A percentile compares a stretch with the other conserved stretches of the same genome.
Conservation (phyloP, 2,329 filamentous ascomycete species). For the Fusarium stilboides region DNA sequence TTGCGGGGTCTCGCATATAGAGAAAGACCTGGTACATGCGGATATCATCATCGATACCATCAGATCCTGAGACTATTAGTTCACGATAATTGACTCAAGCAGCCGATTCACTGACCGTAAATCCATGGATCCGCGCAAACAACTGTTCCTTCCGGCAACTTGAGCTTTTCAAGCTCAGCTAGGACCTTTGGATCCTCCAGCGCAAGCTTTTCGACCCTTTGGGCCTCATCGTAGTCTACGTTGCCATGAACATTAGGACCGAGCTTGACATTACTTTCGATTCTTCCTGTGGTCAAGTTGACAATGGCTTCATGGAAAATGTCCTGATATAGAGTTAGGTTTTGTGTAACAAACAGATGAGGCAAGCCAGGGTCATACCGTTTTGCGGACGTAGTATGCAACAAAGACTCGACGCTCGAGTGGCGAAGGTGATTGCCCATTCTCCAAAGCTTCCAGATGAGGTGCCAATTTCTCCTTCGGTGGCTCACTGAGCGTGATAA, state of each 20-base stretch:
- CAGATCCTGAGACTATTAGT: conserved; percentile 28
- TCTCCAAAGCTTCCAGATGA: conserved; percentile 27
- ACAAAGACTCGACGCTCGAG: conserved; percentile 37
- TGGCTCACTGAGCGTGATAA: conserved; percentile 41
- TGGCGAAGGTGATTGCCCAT: conserved; percentile 6
- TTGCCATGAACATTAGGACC: conserved; percentile 37
- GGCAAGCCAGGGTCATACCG: conserved; percentile 2
- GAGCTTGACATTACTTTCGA: conserved; percentile 41
- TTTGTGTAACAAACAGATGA: background rate
- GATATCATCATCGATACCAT: conserved; percentile 35
- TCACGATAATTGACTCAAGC: accelerated
- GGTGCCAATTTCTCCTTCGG: conserved; percentile 34
- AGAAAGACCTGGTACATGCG: conserved; percentile 46
- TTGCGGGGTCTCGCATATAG: conserved; percentile 37
- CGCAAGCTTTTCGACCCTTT: conserved; percentile 37
- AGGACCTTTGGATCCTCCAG: conserved; percentile 34
- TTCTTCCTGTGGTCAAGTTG: conserved; percentile 28
- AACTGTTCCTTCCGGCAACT: conserved; percentile 37
- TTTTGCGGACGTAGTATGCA: conserved; percentile 39
- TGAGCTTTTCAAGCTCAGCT: conserved; percentile 32
- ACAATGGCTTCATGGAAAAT: conserved; percentile 40
- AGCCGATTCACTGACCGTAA: conserved; percentile 18
- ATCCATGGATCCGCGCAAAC: conserved; percentile 42
- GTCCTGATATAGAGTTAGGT: conserved; percentile 15
- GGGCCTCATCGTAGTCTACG: conserved; percentile 37